A percentile compares a stretch with the other conserved stretches of the same genome.
These are phyloP conservation scores for Aspergillus spinulosporus DNA, from an alignment of 2,329 filamentous ascomycete genomes.

Conservation along the genomic window DNA sequence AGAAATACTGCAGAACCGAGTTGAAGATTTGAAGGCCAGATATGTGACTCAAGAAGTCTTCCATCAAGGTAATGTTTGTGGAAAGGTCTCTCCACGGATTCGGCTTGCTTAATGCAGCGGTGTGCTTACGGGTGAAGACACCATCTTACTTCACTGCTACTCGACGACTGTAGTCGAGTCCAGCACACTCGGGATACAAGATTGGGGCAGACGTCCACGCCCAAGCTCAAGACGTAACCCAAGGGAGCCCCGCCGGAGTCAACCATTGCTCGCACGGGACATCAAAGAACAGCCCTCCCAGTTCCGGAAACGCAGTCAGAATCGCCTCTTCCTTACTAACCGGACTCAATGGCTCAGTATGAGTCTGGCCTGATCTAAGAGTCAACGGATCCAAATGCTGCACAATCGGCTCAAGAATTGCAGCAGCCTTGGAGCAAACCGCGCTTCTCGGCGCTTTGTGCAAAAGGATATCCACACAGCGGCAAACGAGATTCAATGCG, in stretches of 20 bases:
- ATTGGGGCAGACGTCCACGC: no score
- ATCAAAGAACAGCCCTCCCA: not conserved
- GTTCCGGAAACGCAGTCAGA: not conserved
- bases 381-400: not conserved
- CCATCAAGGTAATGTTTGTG: no score
- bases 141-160: no score
- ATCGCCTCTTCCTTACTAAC: not conserved
- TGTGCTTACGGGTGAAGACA: no score
- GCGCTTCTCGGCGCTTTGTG: not conserved
- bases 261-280: not conserved
- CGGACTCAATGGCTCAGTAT: not conserved
- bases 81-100: no score
- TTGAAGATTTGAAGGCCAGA: no score
- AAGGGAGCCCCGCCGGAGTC: not conserved
- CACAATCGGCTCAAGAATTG: not conserved
- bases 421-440: not conserved
- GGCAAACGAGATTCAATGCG: not conserved
- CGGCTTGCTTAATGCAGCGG: no score
- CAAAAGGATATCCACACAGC: not conserved
- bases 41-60: no score
- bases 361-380: not conserved
- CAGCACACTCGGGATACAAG: no score
- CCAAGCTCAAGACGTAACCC: not conserved
- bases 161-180: no score
- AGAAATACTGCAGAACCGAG: no score